Base-by-base conservation (phyloP, 108 stramenopile species). In the Nitzschia inconspicua region DNA sequence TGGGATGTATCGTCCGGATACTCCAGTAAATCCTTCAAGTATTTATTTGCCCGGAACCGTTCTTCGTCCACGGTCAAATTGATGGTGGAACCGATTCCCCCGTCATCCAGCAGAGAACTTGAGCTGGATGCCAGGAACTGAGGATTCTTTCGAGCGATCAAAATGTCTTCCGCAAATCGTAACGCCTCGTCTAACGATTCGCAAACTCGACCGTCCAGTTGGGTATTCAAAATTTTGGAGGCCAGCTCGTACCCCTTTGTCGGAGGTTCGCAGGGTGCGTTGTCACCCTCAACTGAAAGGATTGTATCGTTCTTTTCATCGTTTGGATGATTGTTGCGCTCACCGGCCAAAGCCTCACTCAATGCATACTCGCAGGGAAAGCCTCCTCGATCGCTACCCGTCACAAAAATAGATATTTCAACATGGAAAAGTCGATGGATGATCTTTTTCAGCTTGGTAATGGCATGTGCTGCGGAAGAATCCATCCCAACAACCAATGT, bases 401-500 rank as follows among this genome's bases (percentile, higher is more conserved):
- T 83, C 9, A 86, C 89, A 53, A 86, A 86, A 11, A 90, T 75
- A 25, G 62, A 60, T 11, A 83, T 47, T 40, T 79, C 71, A 0
- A 85, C 68, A 13, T 59, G 35, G 54, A 69, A 85, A 4, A 65
- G 49, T 7, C 63, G 63, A 19, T 67, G 66, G 14, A 90, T 73
- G 18, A 55, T 63, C 8, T 57, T 44, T 40, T 86, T 83, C 16
- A 90, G 62, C 40, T 90, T 90, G 27, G 64, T 70, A 29, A 90
- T 69, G 7, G 85, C 66, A 49, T 86, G 85, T 18, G 83, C 89
- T 7, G 85, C 83, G 11, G 77, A 79, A 27, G 82, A 79, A 40
- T 92, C 86, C 48, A 92, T 77, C 22, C 85, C 83, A 0, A 79
- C 66, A 4, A 92, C 91, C n/a, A 77, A 44, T 3, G 79, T 70